Conservation (phyloP, 2,329 filamentous ascomycete genomes). For the Dothideomycetes sp. region DNA sequence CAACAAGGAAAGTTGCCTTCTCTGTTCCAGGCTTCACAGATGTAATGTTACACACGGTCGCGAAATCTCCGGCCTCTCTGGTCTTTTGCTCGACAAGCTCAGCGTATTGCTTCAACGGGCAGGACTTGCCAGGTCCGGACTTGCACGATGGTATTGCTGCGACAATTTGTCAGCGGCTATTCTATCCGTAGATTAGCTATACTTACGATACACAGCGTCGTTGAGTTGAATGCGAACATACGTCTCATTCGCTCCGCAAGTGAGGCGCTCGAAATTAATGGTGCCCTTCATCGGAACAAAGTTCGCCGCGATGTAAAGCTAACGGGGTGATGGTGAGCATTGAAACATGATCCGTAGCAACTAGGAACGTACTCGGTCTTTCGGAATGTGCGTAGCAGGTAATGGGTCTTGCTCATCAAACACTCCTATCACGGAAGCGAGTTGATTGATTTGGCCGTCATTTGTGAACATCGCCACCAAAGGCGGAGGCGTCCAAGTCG, state of each 20-base stretch:
- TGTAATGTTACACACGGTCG: slow-evolving; percentile 28
- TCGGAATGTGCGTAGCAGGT: slow-evolving; percentile 34
- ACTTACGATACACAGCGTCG: slow-evolving; percentile 45
- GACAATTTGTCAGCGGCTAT: slow-evolving; percentile 26
- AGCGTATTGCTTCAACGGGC: slow-evolving; percentile 33
- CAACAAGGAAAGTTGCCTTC: slow-evolving; percentile 5
- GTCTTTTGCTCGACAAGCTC: slow-evolving; percentile 26
- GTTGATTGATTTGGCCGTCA: slow-evolving; percentile 54
- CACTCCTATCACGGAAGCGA: slow-evolving; percentile 48
- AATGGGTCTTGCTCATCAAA: slow-evolving; percentile 47
- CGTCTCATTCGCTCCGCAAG: slow-evolving; percentile 33
- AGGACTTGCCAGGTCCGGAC: slow-evolving; percentile 35
- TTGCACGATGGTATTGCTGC: slow-evolving; percentile 40
- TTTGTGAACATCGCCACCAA: slow-evolving; percentile 54
- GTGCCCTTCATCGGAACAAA: slow-evolving; percentile 55
- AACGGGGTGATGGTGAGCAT: slow-evolving; percentile 9
- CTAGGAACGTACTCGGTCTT: slow-evolving; percentile 15
- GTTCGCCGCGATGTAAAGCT: slow-evolving; percentile 44
- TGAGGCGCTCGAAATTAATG: slow-evolving; percentile 52
- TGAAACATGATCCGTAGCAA: not conserved
- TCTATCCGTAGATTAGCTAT: slow-evolving; percentile 13
- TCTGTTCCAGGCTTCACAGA: slow-evolving; percentile 3
- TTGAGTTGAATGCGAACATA: slow-evolving; percentile 51
- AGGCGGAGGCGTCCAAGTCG: slow-evolving; percentile 40
- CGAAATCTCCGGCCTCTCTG: slow-evolving; percentile 34